Conservation (phyloP, 73 alveolate genomes). For the Paramecium caudatum region DNA sequence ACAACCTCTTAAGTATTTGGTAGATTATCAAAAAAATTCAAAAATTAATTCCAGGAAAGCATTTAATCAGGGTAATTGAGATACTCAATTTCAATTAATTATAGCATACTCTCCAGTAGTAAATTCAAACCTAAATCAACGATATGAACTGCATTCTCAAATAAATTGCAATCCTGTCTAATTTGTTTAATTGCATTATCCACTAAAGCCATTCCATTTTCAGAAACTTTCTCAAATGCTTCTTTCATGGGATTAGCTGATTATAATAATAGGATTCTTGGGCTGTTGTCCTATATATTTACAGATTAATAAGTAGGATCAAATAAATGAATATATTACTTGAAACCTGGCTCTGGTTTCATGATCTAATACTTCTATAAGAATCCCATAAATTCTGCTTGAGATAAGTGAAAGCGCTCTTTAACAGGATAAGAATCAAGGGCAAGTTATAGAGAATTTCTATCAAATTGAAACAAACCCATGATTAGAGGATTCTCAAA, state of each 20-base stretch:
- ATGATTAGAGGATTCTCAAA: conserved; percentile 54
- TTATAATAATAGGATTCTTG: background rate
- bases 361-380: conserved; percentile 4
- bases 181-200: conserved; percentile 30
- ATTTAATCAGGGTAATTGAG: background rate
- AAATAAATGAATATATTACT: conserved; percentile 50
- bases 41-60: conserved; percentile 60
- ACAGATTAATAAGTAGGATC: conserved; percentile 34
- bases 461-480: conserved; percentile 13
- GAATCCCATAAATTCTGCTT: conserved; percentile 28
- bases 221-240: background rate
- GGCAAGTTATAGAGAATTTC: background rate
- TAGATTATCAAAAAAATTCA: conserved; percentile 36
- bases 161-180: conserved; percentile 22
- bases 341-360: conserved; percentile 39
- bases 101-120: conserved; percentile 33
- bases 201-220: conserved; percentile 14
- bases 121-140: conserved; percentile 24
- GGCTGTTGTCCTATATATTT: conserved; percentile 10
- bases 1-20: conserved; percentile 5
- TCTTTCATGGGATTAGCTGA: background rate
- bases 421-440: conserved; percentile 14
- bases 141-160: conserved; percentile 44
- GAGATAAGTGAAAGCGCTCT: conserved; percentile 38
- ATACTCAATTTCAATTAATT: conserved; percentile 36